These are phyloP conservation scores for Lyophyllum decastes DNA, from an alignment of 768 basidiomycete genomes.

Conservation along the genomic window DNA sequence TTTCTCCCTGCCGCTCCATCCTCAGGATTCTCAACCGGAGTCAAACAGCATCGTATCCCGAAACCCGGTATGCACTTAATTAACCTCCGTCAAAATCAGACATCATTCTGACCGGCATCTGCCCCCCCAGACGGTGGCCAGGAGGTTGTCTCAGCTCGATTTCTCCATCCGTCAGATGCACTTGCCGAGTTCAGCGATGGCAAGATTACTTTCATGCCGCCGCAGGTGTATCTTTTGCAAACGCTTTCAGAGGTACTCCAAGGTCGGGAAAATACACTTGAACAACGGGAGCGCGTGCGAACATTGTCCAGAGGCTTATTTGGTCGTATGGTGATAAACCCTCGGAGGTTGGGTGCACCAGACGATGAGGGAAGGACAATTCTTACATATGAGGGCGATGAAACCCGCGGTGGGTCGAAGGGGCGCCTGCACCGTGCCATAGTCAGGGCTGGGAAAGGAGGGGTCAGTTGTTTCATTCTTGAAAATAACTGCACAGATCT, in stretches of 20 bases:
- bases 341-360: conserved; percentile 36
- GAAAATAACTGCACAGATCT: neutral
- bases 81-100: neutral
- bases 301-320: conserved; percentile 55
- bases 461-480: conserved; percentile 38
- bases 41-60: conserved; percentile 58
- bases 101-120: neutral
- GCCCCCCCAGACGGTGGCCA: conserved; percentile 53
- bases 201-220: conserved; percentile 67
- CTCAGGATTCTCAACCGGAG: conserved; percentile 52
- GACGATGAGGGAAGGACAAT: conserved; percentile 47
- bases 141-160: conserved; percentile 71
- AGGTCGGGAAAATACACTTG: conserved; percentile 39
- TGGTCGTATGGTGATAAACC: conserved; percentile 63
- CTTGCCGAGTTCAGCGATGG: conserved; percentile 51
- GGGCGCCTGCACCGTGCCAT: conserved; percentile 63
- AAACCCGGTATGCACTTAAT: conserved; percentile 50
- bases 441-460: conserved; percentile 47
- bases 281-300: conserved; percentile 47
- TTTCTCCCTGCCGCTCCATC: conserved; percentile 52
- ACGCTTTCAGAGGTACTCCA: conserved; percentile 58
- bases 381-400: conserved; percentile 72
- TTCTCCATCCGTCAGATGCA: conserved; percentile 55
- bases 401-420: conserved; percentile 58
- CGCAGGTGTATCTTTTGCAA: conserved; percentile 70